These are phyloP conservation scores for Lecanoromycetidae sp. DNA, from an alignment of 2,329 filamentous ascomycete species.

Conservation along the genomic window DNA sequence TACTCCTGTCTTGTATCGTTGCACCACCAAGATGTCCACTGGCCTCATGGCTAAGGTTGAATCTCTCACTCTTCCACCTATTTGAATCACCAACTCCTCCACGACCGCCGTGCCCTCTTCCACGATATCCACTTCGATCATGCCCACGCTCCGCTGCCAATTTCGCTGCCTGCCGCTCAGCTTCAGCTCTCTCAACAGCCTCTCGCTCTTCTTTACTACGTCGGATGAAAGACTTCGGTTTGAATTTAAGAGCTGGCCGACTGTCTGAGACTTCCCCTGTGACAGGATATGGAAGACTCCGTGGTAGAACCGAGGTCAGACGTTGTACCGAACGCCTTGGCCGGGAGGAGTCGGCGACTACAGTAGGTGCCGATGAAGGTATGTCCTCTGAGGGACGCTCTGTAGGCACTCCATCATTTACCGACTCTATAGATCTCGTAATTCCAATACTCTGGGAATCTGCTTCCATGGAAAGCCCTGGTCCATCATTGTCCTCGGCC, in stretches of 20 bases:
- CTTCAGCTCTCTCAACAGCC: slow-evolving; percentile 31
- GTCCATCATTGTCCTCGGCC: not conserved
- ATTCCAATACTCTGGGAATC: not conserved
- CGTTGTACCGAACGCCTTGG: slow-evolving; percentile 29
- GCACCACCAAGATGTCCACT: slow-evolving; percentile 14
- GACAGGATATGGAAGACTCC: slow-evolving; percentile 17
- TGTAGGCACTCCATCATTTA: not conserved
- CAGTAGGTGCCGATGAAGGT: slow-evolving; percentile 1
- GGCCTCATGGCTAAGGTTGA: slow-evolving; percentile 10
- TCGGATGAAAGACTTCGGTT: slow-evolving; percentile 31
- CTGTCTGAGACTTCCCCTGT: not conserved
- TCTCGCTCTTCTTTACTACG: slow-evolving; percentile 36
- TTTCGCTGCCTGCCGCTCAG: slow-evolving; percentile 29
- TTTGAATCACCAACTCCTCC: slow-evolving; percentile 6
- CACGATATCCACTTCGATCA: slow-evolving; percentile 6
- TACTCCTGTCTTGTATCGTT: slow-evolving; percentile 6
- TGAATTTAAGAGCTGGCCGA: slow-evolving; percentile 27
- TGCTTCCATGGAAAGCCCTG: not conserved
- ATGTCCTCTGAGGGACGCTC: not conserved
- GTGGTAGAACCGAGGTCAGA: slow-evolving; percentile 32
- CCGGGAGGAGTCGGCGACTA: slow-evolving; percentile 13
- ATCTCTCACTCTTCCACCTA: slow-evolving; percentile 13
- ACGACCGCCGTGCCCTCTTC: slow-evolving; percentile 2
- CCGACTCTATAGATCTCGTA: too few species aligned
- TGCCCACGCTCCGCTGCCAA: slow-evolving; percentile 22